These are phyloP conservation scores for Leccinum angustisporum DNA, from an alignment of 1,284 basidiomycete genomes.

Conservation along the genomic window DNA sequence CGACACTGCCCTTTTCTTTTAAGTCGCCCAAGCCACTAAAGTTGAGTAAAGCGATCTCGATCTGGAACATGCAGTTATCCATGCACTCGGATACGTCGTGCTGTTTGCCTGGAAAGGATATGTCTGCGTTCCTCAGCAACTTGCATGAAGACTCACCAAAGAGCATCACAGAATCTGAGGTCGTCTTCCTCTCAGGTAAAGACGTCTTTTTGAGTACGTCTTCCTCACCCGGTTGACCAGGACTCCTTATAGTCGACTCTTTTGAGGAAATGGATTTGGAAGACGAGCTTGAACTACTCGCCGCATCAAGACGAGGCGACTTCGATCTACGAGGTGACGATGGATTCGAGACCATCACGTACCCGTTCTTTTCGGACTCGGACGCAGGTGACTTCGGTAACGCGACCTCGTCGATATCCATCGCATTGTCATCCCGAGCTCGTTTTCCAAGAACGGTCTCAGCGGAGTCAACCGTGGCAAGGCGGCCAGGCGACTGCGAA, in stretches of 20 bases:
- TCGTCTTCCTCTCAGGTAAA: no score
- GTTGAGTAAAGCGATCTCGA: conserved; percentile 86
- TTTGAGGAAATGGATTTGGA: conserved; percentile 39
- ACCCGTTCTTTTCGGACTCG: conserved; percentile 46
- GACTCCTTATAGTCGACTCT: conserved; percentile 40
- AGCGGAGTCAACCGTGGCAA: conserved; percentile 34
- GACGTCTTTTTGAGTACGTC: no score
- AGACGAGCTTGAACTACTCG: conserved; percentile 34
- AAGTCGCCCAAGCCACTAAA: conserved; percentile 63
- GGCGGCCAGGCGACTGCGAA: conserved; percentile 39
- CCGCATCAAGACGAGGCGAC: conserved; percentile 38
- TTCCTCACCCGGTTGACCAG: conserved; percentile 24
- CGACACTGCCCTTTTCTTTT: conserved; percentile 65
- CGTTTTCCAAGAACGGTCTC: conserved; percentile 77
- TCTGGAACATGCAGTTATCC: conserved; percentile 99
- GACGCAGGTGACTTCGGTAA: conserved; percentile 34
- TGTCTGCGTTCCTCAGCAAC: background rate
- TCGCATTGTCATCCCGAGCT: conserved; percentile 49
- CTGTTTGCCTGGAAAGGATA: conserved; percentile 68
- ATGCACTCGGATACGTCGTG: conserved; percentile 99
- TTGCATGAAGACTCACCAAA: conserved; percentile 46
- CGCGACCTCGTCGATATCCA: conserved; percentile 49
- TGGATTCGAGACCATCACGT: conserved; percentile 46
- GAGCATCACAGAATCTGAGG: no score
- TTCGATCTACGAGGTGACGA: conserved; percentile 40